Evolutionary conservation across 2,329 filamentous ascomycete genomes (phyloP).

Genomic region (Tetracladium maxilliforme): DNA sequence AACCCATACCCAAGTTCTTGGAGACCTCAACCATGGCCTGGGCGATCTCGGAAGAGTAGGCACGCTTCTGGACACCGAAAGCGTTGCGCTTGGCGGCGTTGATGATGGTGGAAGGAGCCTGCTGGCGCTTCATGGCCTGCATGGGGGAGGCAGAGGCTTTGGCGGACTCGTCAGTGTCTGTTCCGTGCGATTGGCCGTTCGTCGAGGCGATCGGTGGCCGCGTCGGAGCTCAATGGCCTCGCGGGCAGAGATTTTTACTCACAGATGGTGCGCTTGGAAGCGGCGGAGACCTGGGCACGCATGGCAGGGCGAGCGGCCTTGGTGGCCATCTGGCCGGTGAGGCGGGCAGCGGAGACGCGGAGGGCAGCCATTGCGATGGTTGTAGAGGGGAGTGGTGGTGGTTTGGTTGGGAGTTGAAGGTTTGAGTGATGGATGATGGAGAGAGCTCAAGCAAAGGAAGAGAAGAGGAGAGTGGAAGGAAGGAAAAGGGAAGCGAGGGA

Average conservation of each 20-base stretch:
- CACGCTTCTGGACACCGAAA: slow-evolving; percentile 45
- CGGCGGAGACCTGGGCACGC: slow-evolving; percentile 46
- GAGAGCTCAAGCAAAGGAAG: slow-evolving; percentile 3
- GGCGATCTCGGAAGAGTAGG: slow-evolving; percentile 81
- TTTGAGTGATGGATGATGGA: slow-evolving; percentile 15
- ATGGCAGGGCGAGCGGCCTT: slow-evolving; percentile 67
- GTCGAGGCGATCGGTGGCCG: background rate
- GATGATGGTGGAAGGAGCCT: slow-evolving; percentile 47
- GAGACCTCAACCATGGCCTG: slow-evolving; percentile 80
- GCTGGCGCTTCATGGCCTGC: slow-evolving; percentile 60
- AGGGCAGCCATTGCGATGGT: slow-evolving; percentile 65
- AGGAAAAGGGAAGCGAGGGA: too few species aligned
- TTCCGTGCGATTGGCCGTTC: slow-evolving; percentile 7
- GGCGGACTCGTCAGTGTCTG: slow-evolving; percentile 10
- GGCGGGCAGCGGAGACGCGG: slow-evolving; percentile 63
- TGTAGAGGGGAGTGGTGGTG: slow-evolving; percentile 27
- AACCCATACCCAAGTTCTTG: slow-evolving; percentile 82
- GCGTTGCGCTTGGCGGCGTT: slow-evolving; percentile 45
- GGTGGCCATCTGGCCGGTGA: slow-evolving; percentile 43
- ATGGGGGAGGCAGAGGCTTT: slow-evolving; percentile 25
- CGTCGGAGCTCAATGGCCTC: slow-evolving; percentile 4
- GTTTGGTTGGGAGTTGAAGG: slow-evolving; percentile 8
- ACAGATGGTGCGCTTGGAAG: slow-evolving; percentile 63
- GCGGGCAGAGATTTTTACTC: slow-evolving; percentile 30
- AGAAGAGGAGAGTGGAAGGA: too few species aligned